Percentiles rank a stretch among this genome's conserved stretches.
phyloP scores from a whole-genome alignment of 2,329 filamentous ascomycete species.

The Pseudocercospora eumusae region DNA sequence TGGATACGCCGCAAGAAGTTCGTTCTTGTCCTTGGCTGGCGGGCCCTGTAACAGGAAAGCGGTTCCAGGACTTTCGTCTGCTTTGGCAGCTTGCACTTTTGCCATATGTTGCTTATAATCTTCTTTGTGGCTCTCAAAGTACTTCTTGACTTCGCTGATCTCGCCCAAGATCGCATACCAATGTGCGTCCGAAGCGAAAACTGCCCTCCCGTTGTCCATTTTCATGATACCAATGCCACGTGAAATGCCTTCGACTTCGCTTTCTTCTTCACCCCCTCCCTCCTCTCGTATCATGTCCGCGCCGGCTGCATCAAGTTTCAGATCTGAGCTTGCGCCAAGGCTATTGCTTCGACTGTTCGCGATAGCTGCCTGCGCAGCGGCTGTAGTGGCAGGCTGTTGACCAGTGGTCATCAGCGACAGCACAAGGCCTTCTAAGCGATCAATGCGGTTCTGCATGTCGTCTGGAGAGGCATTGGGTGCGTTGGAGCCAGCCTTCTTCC shows the following conservation, averaged over 20 bases:
- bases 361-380: constrained; percentile 60
- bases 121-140: constrained; percentile 82
- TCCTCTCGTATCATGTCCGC: constrained; percentile 58
- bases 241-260: constrained; percentile 61
- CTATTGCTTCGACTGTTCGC: constrained; percentile 45
- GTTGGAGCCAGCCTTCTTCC: constrained; percentile 64
- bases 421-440: constrained; percentile 88
- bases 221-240: constrained; percentile 57
- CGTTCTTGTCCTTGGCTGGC: constrained; percentile 68
- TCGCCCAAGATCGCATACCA: constrained; percentile 58
- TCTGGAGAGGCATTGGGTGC: constrained; percentile 63
- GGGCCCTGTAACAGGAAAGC: constrained; percentile 76
- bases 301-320: constrained; percentile 56
- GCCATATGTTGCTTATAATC: constrained; percentile 81
- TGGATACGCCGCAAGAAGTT: constrained; percentile 78
- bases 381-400: constrained; percentile 59
- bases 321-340: constrained; percentile 43
- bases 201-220: constrained; percentile 51
- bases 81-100: constrained; percentile 69
- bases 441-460: constrained; percentile 98
- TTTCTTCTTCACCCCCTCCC: constrained; percentile 56
- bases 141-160: constrained; percentile 92
- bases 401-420: constrained; percentile 88
- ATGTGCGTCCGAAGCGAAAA: constrained; percentile 55
- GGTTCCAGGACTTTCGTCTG: constrained; percentile 62